Percentiles rank a stretch among this genome's conserved stretches.
phyloP scores from a whole-genome alignment of 2,329 filamentous ascomycete genomes.

The Colletotrichum sojae region DNA sequence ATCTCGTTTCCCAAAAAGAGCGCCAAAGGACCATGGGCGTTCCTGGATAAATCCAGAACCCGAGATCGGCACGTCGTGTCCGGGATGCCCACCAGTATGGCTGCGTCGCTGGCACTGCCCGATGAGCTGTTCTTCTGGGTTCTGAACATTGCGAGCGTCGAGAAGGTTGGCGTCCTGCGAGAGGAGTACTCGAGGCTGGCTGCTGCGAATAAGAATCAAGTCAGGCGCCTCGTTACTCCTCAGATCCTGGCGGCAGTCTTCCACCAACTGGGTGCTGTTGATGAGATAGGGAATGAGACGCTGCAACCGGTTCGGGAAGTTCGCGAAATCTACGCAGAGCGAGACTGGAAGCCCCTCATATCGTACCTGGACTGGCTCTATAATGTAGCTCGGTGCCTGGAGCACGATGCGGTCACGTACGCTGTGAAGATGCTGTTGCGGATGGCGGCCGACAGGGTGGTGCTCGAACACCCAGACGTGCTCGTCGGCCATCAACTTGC shows the following conservation, averaged over 20 bases:
- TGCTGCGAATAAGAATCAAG: constrained; percentile 59
- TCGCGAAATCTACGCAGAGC: constrained; percentile 50
- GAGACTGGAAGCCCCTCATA: constrained; percentile 62
- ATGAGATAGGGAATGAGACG: constrained; percentile 55
- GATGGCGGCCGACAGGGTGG: constrained; percentile 67
- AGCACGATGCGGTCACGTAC: constrained; percentile 52
- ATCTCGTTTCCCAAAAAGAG: constrained; percentile 55
- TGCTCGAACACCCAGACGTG: constrained; percentile 53
- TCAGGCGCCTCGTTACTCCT: constrained; percentile 60
- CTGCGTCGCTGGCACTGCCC: constrained; percentile 60
- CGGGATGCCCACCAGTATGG: constrained; percentile 71
- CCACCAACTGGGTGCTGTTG: constrained; percentile 68
- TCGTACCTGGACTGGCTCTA: constrained; percentile 60
- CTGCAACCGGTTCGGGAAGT: constrained; percentile 46
- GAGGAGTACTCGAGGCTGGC: constrained; percentile 73
- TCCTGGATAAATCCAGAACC: constrained; percentile 63
- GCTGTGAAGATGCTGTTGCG: constrained; percentile 65
- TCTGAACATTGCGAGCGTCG: constrained; percentile 69
- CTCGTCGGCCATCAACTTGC: constrained; percentile 57
- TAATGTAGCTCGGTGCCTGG: constrained; percentile 54
- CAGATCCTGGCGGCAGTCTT: constrained; percentile 68
- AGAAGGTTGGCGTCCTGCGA: constrained; percentile 69
- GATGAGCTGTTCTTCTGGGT: constrained; percentile 79
- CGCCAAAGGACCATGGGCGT: constrained; percentile 60
- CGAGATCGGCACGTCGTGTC: constrained; percentile 73